Base-by-base conservation (phyloP, 2,329 filamentous ascomycete genomes). In the Clarireedia sp. region DNA sequence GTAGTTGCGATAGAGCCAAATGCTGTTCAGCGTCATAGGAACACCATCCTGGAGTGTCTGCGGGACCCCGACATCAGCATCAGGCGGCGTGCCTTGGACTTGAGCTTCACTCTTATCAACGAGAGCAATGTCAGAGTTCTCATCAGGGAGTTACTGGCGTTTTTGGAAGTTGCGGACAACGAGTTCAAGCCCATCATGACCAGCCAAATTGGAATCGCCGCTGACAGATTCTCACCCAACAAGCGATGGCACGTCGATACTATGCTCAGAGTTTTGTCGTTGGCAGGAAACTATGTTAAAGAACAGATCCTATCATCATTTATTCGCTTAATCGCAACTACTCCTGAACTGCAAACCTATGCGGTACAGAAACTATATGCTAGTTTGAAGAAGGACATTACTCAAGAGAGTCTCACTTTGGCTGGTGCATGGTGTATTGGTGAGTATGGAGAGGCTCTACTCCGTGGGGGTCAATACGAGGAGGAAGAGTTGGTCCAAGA, bases 111-210 rank as follows among this genome's bases (percentile, higher is more conserved):
- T 4, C 77, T 99, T 51, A 96, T 99, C 73, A 97, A 99, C 70
- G 94, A 97, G 69, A 83, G 86, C 71, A 99, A 99, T 66, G 90
- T 99, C 37, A 85, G 94, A 40, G 89, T 97, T 4, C 79, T 99
- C 40, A 94, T 99, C 58, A 79, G 95, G 60, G 95, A 99, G 69
- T 77, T 99, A 41, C 78, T 99, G 44, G 90, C 94, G 6, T 99
- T 99, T 78, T 73, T 99, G 56, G 94, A 99, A 71, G 90, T 96
- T 51, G 92, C 95, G 54, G 94, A 99, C 67, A 96, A 95, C 62
- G 94, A 99, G 71, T 99, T 99, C 76, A 99, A 99, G 74, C 89
- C 94, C 6, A 89, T 90, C 52, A 96, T 99, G 91, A 99, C 94
- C 1, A 94, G 87, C 52, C 94, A 99, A 68, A 99, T 99, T 69